A percentile compares a stretch with the other conserved stretches of the same genome.
Conservation (phyloP, 148 eudicot species). For the Fagopyrum tataricum region DNA sequence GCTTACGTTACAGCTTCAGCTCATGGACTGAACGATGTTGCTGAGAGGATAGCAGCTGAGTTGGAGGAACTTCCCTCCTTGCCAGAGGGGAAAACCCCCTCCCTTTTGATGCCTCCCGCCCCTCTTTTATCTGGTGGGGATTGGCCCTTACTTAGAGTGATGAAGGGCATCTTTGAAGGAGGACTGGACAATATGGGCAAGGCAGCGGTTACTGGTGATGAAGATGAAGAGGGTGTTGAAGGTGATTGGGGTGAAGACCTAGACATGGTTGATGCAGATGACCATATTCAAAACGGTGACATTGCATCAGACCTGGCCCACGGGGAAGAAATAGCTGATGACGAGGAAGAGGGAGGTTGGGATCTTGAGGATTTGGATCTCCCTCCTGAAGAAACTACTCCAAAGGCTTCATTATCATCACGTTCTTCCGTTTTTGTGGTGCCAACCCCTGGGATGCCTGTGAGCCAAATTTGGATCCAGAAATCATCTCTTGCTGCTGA, state of each 20-base stretch:
- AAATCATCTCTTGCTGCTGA: constrained; percentile 87
- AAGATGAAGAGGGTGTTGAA: constrained; percentile 47
- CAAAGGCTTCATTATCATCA: constrained; percentile 45
- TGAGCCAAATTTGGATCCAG: constrained; percentile 87
- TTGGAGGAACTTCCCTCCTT: constrained; percentile 42
- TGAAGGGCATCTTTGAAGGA: constrained; percentile 63
- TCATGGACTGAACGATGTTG: constrained; percentile 30
- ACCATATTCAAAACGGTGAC: constrained; percentile 36
- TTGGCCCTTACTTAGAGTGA: constrained; percentile 72
- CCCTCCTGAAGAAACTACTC: constrained; percentile 81
- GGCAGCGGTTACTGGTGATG: constrained; percentile 24
- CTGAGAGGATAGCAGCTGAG: constrained; percentile 27
- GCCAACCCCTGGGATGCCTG: constrained; percentile 79
- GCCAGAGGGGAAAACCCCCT: constrained; percentile 42
- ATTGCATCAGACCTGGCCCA: constrained; percentile 23
- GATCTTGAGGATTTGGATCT: constrained; percentile 89
- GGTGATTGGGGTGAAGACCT: constrained; percentile 62
- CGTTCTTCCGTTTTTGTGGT: constrained; percentile 47
- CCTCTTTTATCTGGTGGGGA: constrained; percentile 57
- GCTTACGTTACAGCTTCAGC: constrained; percentile 30
- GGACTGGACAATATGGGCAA: constrained; percentile 41
- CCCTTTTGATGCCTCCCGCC: constrained; percentile 57
- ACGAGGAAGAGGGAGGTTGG: constrained; percentile 85
- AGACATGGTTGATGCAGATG: constrained; percentile 38
- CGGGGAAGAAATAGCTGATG: constrained; percentile 38